Evolutionary conservation across 2,329 filamentous ascomycete species (phyloP).

Genomic region (Epichloe uncinata): DNA sequence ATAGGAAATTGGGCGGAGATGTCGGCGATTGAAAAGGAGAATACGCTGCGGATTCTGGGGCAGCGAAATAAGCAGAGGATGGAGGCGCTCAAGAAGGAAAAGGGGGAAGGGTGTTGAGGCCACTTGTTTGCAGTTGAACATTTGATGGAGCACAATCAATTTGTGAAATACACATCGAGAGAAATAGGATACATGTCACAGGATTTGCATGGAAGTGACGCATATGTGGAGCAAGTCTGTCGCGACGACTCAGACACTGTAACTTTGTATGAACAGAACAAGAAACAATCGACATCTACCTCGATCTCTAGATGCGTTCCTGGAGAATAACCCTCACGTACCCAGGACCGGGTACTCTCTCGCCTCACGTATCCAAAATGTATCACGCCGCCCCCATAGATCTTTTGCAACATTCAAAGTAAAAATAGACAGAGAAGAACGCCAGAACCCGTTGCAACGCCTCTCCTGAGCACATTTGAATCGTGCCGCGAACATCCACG

Average conservation of each 20-base stretch:
- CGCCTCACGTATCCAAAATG: neutral
- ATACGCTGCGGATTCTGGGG: constrained; percentile 52
- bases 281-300: neutral
- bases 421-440: neutral
- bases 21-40: constrained; percentile 52
- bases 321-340: neutral
- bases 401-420: neutral
- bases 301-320: neutral
- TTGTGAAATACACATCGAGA: too few species aligned
- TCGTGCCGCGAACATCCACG: neutral
- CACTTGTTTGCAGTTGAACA: too few species aligned
- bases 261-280: neutral
- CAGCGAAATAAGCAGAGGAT: constrained; percentile 54
- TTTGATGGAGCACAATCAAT: too few species aligned
- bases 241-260: neutral
- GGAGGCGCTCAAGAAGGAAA: constrained; percentile 29
- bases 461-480: neutral
- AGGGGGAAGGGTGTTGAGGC: neutral
- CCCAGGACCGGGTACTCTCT: neutral
- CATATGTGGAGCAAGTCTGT: neutral
- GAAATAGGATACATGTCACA: neutral
- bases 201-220: neutral
- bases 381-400: neutral
- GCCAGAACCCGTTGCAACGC: neutral
- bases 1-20: constrained; percentile 64